A percentile compares a stretch with the other conserved stretches of the same genome.
Evolutionary conservation across 306 rosid genomes (phyloP).

Genomic region (Quercus engelmannii): DNA sequence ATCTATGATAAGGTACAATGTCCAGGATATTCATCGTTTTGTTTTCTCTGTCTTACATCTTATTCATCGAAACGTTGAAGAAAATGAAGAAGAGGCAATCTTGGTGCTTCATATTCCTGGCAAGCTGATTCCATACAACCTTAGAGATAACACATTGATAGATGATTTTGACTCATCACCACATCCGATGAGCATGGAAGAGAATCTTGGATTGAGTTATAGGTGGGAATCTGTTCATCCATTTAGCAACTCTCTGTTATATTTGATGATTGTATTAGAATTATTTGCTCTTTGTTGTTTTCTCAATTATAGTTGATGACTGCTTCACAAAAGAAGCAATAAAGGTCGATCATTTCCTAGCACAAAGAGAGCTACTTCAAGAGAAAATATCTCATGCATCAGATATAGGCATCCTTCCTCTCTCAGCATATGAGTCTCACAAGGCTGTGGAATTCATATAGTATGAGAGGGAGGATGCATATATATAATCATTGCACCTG

Average conservation of each 20-base stretch:
- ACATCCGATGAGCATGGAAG: not conserved
- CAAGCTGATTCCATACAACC: conserved; percentile 13
- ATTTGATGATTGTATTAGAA: not conserved
- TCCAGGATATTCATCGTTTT: not conserved
- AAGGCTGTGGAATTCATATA: too few species aligned
- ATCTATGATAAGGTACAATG: not conserved
- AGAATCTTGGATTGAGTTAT: not conserved
- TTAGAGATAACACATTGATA: conserved; percentile 3
- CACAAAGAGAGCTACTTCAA: too few species aligned
- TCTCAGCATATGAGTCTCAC: too few species aligned
- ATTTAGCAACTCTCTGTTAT: not conserved
- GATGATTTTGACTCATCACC: not conserved
- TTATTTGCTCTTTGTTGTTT: too few species aligned
- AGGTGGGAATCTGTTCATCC: not conserved
- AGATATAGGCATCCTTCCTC: too few species aligned
- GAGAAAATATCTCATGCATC: too few species aligned
- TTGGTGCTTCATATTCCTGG: conserved; percentile 28
- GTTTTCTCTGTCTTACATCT: conserved; percentile 4
- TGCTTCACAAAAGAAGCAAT: too few species aligned
- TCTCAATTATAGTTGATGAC: too few species aligned
- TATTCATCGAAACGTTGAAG: not conserved
- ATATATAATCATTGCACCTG: too few species aligned
- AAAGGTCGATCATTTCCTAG: too few species aligned
- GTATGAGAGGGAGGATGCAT: too few species aligned
- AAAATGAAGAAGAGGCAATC: conserved; percentile 15